phyloP scores from a whole-genome alignment of 78 protist genomes.

The Creolimax fragrantissima region DNA sequence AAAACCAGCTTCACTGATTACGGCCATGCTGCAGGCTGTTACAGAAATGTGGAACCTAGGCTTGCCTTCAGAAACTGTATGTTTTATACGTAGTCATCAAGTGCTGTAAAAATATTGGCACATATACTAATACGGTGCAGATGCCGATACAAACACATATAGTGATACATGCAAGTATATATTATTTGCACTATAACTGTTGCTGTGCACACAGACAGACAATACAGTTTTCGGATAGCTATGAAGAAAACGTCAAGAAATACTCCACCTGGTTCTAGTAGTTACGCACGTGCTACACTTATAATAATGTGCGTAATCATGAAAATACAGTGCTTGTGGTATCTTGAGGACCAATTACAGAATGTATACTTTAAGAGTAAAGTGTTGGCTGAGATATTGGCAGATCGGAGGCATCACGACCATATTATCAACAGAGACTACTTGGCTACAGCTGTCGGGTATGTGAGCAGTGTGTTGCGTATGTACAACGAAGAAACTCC shows the following conservation, averaged over 20 bases:
- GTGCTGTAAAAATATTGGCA: no score
- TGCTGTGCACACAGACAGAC: no score
- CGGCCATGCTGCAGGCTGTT: not conserved
- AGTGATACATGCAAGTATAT: no score
- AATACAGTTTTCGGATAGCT: no score
- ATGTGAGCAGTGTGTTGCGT: no score
- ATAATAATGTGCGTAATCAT: not conserved
- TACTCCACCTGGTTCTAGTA: no score
- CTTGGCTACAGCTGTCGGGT: not conserved
- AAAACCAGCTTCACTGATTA: not conserved
- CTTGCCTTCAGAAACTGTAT: not conserved
- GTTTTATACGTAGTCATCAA: no score
- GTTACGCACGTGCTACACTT: not conserved
- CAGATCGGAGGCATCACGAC: not conserved
- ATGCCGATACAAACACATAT: no score
- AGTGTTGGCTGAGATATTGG: not conserved
- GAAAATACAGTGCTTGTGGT: not conserved
- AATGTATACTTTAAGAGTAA: not conserved
- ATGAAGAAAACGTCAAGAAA: no score
- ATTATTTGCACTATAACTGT: no score
- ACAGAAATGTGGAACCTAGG: not conserved
- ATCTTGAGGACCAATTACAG: not conserved
- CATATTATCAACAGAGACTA: not conserved
- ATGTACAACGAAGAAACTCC: no score
- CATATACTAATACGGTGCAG: no score